phyloP scores from a whole-genome alignment of 345 rosid genomes.

The Sonneratia alba region DNA sequence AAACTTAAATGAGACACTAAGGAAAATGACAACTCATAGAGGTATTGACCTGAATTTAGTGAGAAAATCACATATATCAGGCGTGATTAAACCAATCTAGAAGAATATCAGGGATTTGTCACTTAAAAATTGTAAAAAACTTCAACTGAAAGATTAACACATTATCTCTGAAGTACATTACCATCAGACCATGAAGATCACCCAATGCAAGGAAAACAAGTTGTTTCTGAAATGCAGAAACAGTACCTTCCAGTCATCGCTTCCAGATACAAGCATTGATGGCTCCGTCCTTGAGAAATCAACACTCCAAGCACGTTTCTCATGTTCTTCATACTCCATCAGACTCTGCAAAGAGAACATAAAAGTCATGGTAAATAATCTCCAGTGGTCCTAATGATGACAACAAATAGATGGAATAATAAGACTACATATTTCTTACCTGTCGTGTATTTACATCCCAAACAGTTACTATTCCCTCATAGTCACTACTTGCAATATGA shows the following conservation, averaged over 20 bases:
- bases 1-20: no score
- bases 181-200: neutral
- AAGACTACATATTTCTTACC: constrained; percentile 24
- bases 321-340: constrained; percentile 99
- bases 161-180: neutral
- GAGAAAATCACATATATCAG: no score
- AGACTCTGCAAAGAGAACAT: constrained; percentile 42
- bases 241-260: constrained; percentile 92
- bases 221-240: neutral
- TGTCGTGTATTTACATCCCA: constrained; percentile 97
- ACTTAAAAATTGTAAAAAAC: no score
- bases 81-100: no score
- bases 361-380: neutral
- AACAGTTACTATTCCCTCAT: constrained; percentile 95
- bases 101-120: no score
- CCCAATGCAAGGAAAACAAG: neutral
- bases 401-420: neutral
- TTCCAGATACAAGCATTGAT: constrained; percentile 95
- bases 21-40: no score
- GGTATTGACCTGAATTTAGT: no score
- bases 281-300: constrained; percentile 91
- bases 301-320: constrained; percentile 99
- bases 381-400: neutral
- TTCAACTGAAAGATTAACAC: no score
- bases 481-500: constrained; percentile 97